A percentile compares a stretch with the other conserved stretches of the same genome.
Evolutionary conservation across 2,329 filamentous ascomycete species (phyloP).

Genomic region (Colletotrichum tofieldiae): DNA sequence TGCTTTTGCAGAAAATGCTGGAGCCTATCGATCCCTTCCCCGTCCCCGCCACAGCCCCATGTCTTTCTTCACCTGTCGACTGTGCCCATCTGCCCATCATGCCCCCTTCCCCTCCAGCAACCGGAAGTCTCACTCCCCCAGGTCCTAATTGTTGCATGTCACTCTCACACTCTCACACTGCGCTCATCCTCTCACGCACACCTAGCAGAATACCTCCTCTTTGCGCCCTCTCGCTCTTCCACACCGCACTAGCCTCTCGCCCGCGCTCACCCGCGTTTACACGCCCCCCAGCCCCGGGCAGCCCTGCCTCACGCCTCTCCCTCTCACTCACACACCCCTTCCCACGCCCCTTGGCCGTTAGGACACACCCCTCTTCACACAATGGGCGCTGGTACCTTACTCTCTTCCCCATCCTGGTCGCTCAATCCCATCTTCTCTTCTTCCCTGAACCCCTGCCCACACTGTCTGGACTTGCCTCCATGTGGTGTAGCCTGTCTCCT

Average conservation of each 20-base stretch:
- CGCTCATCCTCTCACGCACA: slow-evolving; percentile 8
- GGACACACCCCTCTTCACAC: slow-evolving; percentile 34
- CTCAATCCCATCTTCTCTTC: slow-evolving; percentile 36
- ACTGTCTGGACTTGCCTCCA: slow-evolving; percentile 35
- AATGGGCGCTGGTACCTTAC: slow-evolving; percentile 37
- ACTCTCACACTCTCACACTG: slow-evolving; percentile 3
- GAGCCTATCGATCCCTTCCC: slow-evolving; percentile 51
- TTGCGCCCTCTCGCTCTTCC: slow-evolving; percentile 1
- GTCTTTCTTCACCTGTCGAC: slow-evolving; percentile 36
- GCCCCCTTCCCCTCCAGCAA: slow-evolving; percentile 3
- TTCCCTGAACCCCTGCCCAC: slow-evolving; percentile 38
- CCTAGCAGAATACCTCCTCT: slow-evolving; percentile 7
- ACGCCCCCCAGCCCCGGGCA: slow-evolving; percentile 9
- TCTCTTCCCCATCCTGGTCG: slow-evolving; percentile 36
- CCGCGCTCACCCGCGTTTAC: slow-evolving; percentile 8
- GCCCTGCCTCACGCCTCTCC: neutral
- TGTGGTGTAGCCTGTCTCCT: slow-evolving; percentile 43
- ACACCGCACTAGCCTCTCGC: slow-evolving; percentile 16
- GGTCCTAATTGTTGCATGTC: slow-evolving; percentile 27
- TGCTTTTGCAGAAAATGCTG: slow-evolving; percentile 43
- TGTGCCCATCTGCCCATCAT: slow-evolving; percentile 34
- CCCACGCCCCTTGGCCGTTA: neutral
- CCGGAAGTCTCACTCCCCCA: slow-evolving; percentile 21
- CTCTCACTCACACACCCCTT: slow-evolving; percentile 8
- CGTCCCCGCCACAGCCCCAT: slow-evolving; percentile 49